These are phyloP conservation scores for Tolypocladium ovalisporum DNA, from an alignment of 2,329 filamentous ascomycete genomes.

Conservation along the genomic window DNA sequence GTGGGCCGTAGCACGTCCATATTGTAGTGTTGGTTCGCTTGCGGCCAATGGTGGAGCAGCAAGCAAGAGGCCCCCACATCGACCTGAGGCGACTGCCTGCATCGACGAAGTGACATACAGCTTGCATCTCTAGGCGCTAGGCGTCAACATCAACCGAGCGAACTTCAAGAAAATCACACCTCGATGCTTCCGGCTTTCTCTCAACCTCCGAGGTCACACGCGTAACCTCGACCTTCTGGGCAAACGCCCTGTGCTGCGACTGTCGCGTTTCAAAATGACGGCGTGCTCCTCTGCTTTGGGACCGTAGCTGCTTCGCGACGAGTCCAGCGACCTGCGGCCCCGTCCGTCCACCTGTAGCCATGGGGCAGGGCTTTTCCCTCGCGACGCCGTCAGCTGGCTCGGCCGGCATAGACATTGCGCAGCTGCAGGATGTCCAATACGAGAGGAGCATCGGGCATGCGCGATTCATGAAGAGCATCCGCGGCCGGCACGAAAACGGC, in stretches of 20 bases:
- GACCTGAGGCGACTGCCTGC: background rate
- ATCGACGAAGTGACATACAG: background rate
- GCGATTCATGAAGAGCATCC: conserved; percentile 93
- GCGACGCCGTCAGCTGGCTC: conserved; percentile 84
- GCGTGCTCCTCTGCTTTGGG: background rate
- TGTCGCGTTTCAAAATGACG: background rate
- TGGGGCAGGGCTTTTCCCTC: conserved; percentile 96
- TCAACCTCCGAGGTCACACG: background rate
- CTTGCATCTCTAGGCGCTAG: background rate
- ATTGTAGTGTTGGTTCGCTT: background rate
- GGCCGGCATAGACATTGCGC: conserved; percentile 86
- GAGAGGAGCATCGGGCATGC: conserved; percentile 87
- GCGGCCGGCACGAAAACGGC: conserved; percentile 81
- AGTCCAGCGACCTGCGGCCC: background rate
- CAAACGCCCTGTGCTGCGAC: background rate
- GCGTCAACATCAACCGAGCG: background rate
- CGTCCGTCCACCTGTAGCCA: conserved; percentile 25
- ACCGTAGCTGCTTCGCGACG: background rate
- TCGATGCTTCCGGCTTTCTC: background rate
- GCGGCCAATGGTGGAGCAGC: background rate
- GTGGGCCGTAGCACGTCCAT: no score
- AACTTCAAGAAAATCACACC: background rate
- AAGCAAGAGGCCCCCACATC: background rate
- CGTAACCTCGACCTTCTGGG: no score
- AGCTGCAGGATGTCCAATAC: conserved; percentile 82